Evolutionary conservation across 495 filamentous ascomycete species (phyloP).

Genomic region (Penicillium coffeae): DNA sequence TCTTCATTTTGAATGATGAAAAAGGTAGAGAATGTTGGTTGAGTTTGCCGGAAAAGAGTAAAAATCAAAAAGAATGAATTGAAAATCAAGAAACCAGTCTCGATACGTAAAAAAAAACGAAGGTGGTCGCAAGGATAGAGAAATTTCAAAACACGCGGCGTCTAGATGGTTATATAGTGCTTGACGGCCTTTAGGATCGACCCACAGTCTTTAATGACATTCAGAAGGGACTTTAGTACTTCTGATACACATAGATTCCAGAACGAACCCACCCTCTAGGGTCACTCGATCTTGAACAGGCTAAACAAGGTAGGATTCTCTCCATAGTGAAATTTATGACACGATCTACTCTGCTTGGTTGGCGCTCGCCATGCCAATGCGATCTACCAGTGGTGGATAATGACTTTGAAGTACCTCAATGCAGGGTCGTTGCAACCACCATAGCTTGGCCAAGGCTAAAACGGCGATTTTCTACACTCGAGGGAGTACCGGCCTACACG

Average conservation of each 20-base stretch:
- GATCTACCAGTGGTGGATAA: no score
- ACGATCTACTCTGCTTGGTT: no score
- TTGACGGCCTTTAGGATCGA: neutral
- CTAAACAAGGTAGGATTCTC: no score
- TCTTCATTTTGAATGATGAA: slow-evolving; percentile 19
- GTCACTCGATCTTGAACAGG: neutral
- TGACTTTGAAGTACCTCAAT: no score
- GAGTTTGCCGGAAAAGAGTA: slow-evolving; percentile 20
- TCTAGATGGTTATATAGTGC: slow-evolving; percentile 6
- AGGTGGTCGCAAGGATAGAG: slow-evolving; percentile 6
- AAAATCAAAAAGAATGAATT: slow-evolving; percentile 13
- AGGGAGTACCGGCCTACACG: neutral
- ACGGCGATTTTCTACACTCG: no score
- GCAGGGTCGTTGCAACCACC: no score
- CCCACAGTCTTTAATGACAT: neutral
- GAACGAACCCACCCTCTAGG: neutral
- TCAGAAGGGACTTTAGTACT: neutral
- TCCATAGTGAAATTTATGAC: no score
- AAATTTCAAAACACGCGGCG: neutral
- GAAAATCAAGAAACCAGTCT: slow-evolving; percentile 26
- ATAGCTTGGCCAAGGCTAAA: no score
- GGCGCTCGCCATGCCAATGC: no score
- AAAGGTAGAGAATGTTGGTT: slow-evolving; percentile 18
- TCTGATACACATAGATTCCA: neutral
- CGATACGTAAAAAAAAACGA: slow-evolving; percentile 17